Conservation (phyloP, 768 basidiomycete species). For the Xanthoconium purpureum region DNA sequence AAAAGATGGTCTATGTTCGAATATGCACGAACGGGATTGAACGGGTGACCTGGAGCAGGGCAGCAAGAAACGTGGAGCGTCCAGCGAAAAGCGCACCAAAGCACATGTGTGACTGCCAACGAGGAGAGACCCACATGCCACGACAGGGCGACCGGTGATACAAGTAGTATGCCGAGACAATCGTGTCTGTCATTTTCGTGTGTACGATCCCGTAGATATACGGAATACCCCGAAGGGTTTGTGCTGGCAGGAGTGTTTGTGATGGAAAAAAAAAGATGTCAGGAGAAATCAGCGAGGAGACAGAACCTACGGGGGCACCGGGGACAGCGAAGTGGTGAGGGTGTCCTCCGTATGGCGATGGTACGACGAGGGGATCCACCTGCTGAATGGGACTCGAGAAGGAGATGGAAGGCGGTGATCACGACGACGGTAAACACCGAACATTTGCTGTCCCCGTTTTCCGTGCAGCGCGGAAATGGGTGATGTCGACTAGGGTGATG, state of each 20-base stretch:
- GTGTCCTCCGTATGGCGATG: background rate
- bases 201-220: background rate
- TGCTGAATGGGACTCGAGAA: slow-evolving; percentile 1
- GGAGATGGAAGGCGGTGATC: background rate
- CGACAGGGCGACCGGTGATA: background rate
- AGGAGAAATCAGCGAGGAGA: background rate
- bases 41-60: background rate
- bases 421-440: background rate
- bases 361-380: background rate
- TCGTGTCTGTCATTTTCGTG: background rate
- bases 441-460: background rate
- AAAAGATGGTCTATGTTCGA: background rate
- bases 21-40: background rate
- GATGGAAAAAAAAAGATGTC: background rate
- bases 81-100: background rate
- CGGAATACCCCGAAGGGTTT: background rate
- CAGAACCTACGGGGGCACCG: background rate
- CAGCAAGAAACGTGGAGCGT: no score
- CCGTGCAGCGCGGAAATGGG: background rate
- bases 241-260: background rate
- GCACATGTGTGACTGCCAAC: background rate
- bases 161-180: background rate
- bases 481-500: no score
- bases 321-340: background rate
- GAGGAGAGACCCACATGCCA: no score